A percentile compares a stretch with the other conserved stretches of the same genome.
Evolutionary conservation across 169 alveolate species (phyloP).

Genomic region (Cytauxzoon felis): DNA sequence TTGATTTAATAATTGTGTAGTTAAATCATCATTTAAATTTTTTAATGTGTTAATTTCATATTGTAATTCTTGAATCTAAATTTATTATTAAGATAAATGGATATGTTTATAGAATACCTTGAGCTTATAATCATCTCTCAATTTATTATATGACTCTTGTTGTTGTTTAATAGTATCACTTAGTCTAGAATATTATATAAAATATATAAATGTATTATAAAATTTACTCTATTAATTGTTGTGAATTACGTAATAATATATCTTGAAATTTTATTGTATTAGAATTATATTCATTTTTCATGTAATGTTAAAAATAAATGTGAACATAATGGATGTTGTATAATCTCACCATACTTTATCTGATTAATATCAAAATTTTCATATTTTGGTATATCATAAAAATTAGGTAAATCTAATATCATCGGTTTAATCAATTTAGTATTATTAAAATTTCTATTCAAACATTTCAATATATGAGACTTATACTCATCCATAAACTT

Average conservation of each 20-base stretch:
- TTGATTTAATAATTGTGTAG: constrained; percentile 3
- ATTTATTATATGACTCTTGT: constrained; percentile 1
- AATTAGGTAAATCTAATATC: constrained; percentile 4
- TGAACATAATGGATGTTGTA: constrained; percentile 5
- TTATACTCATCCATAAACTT: background rate
- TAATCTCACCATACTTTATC: background rate
- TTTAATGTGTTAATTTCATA: background rate
- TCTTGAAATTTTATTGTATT: background rate
- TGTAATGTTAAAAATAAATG: background rate
- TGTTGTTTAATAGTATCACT: constrained; percentile 22
- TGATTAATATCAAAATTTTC: background rate
- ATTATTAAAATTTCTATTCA: background rate
- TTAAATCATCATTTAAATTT: background rate
- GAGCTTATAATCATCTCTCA: background rate
- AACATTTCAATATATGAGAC: background rate
- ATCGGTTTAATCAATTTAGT: background rate
- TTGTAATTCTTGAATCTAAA: constrained; percentile 18
- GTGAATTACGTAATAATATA: constrained; percentile 8
- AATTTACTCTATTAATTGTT: constrained; percentile 23
- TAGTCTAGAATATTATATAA: constrained; percentile 4
- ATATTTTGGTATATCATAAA: background rate
- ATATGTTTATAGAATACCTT: constrained; percentile 21
- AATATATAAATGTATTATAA: background rate
- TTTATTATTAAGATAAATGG: background rate
- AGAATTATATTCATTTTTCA: background rate